Evolutionary conservation across 2,329 filamentous ascomycete genomes (phyloP).

Genomic region (Cercospora sojina): DNA sequence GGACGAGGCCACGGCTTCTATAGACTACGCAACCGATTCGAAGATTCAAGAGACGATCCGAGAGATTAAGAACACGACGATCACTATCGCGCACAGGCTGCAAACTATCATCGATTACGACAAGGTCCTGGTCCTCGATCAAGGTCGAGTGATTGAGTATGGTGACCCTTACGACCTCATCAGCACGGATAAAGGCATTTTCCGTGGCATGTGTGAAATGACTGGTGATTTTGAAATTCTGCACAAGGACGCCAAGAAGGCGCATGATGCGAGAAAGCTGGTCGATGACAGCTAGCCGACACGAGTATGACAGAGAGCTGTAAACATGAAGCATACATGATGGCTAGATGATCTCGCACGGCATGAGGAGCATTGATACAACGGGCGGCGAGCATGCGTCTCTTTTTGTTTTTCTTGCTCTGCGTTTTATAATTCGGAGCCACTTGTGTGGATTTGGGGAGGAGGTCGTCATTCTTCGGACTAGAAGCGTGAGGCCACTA

Average conservation of each 20-base stretch:
- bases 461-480: neutral
- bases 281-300: constrained; percentile 37
- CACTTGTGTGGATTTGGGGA: neutral
- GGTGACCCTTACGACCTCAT: constrained; percentile 86
- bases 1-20: constrained; percentile 97
- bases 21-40: constrained; percentile 91
- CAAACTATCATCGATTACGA: constrained; percentile 98
- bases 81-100: constrained; percentile 92
- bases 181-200: constrained; percentile 65
- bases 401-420: neutral
- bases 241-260: constrained; percentile 55
- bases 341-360: neutral
- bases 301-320: neutral
- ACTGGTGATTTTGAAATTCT: constrained; percentile 63
- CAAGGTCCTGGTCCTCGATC: constrained; percentile 91
- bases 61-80: constrained; percentile 86
- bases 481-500: neutral
- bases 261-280: constrained; percentile 45
- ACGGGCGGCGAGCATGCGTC: constrained; percentile 9
- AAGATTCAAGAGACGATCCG: constrained; percentile 97
- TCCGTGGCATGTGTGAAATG: constrained; percentile 68
- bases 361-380: constrained; percentile 2
- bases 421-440: neutral
- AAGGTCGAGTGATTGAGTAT: constrained; percentile 82
- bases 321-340: neutral